Evolutionary conservation across 495 filamentous ascomycete species (phyloP), one percentile per base, ranked within the genome.

Genomic region (Penicillium lividum): DNA sequence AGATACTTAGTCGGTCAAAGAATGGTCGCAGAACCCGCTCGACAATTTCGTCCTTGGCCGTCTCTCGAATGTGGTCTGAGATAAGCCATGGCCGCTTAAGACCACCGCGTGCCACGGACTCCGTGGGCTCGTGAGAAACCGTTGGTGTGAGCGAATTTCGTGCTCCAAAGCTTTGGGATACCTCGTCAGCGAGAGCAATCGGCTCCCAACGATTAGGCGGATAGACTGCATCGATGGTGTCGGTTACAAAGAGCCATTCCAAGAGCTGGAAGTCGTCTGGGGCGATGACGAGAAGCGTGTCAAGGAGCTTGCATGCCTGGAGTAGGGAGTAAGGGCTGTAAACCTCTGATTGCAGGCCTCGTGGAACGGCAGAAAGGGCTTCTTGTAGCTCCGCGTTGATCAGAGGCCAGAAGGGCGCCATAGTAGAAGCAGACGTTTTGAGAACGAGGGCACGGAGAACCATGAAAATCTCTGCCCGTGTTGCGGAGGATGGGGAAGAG

Each of bases 171-270:
- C 85, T 88, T 62, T 94, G 90, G 0, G 90, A 89, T 7, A 98
- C 76, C 64, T 93, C 90, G 61, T 98, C 94, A 16, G 89, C 88
- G 10, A 98, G 80, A 1, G 92, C 91, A 4, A 88, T 78, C 1
- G 93, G 84, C 53, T 85, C 80, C 75, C 86, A 89, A 50, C 80
- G 74, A n/a, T 83, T 72, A 1, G 92, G 87, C 15, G 89, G 85
- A 67, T 98, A 98, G 25, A 98, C 91, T 1, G 95, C 92, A 67
- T 99, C 94, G 62, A 97, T 93, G 36, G 93, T 97, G 68, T 99
- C 95, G 5, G 92, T 93, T 27, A 98, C 85, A 71, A 95, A 99
- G 16, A 98, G 82, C 94, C 94, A 99, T 76, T 97, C 91, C 54
- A 92, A 83, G 40, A 96, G 80, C 69, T 98, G 94, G 71, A 97